Percentiles rank a stretch among this genome's conserved stretches.
These are phyloP conservation scores for Lactifluus subvellereus DNA, from an alignment of 768 basidiomycete species.

Conservation along the genomic window DNA sequence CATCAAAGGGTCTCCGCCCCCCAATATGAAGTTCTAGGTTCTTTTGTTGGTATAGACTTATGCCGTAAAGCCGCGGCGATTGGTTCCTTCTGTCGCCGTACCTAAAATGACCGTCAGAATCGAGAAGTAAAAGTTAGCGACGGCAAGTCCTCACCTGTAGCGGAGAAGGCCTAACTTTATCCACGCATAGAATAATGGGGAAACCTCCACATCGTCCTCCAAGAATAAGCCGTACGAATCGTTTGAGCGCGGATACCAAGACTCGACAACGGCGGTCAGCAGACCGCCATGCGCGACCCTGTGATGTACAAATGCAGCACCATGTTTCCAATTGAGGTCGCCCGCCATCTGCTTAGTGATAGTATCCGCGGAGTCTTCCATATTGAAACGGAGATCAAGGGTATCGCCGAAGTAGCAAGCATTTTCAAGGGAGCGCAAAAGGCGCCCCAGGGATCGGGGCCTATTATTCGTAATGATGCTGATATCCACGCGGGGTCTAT, in stretches of 20 bases:
- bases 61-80: constrained; percentile 58
- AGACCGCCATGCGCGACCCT: constrained; percentile 76
- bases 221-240: constrained; percentile 74
- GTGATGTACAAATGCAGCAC: constrained; percentile 55
- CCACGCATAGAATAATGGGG: constrained; percentile 83
- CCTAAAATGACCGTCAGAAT: constrained; percentile 35
- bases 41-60: constrained; percentile 86
- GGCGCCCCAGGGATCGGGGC: constrained; percentile 60
- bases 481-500: constrained; percentile 60
- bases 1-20: constrained; percentile 64
- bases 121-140: neutral
- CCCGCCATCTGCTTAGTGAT: constrained; percentile 51
- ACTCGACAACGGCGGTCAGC: constrained; percentile 78
- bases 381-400: constrained; percentile 58
- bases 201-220: constrained; percentile 84
- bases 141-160: constrained; percentile 48
- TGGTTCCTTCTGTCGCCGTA: constrained; percentile 43
- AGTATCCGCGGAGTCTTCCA: constrained; percentile 68
- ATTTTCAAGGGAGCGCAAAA: constrained; percentile 53
- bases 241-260: constrained; percentile 76
- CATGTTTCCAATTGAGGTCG: constrained; percentile 54
- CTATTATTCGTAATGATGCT: constrained; percentile 75
- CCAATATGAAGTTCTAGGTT: constrained; percentile 63
- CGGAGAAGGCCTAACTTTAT: constrained; percentile 70
- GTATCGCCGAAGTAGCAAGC: constrained; percentile 65